Evolutionary conservation across 345 rosid genomes (phyloP), one percentile per base, ranked within the genome.

Genomic region (Brassica rapa): DNA sequence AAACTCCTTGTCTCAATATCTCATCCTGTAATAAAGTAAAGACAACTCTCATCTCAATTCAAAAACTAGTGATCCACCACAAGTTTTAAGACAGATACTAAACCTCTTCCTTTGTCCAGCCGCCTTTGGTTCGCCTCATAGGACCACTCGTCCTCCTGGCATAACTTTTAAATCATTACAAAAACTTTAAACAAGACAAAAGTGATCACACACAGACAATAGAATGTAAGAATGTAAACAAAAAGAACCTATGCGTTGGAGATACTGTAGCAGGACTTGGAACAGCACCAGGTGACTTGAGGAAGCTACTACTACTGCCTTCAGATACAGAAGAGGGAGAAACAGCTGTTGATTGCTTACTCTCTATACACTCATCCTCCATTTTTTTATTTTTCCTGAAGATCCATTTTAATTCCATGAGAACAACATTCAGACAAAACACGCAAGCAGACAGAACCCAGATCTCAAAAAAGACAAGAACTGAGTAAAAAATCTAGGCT

Each of bases 61-160:
- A 24, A 14, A n/a, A 68, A 23, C 24, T 49, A 68, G 6, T 59
- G 49, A 41, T 41, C 49, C 53, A 46, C 15, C 49, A 25, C 64
- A 61, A 35, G 30, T 5, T 1, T 8, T 64, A 41, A 75, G 56
- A 79, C 66, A 80, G 64, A 33, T 2, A 75, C 81, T 57, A 69
- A 9, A 70, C 98, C 96, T 93, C 99, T 85, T 89, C 91, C 0
- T 86, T 94, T 72, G 98, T 94, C 98, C 98, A 96, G 39, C 99
- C 99, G 19, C 99, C 97, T 84, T 91, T 93, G 3, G 99, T 94
- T 63, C 97, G 89, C 85, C 99, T 88, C 39, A 96, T 88, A 67
- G 98, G 99, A 14, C 99, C 99, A 14, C 88, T 91, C 35, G 89
- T 93, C 85, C 98, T 91, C 90, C 99, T 96, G 83, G 82, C 79